Conservation (phyloP, 345 rosid genomes). For the Raphanus raphanistrum region DNA sequence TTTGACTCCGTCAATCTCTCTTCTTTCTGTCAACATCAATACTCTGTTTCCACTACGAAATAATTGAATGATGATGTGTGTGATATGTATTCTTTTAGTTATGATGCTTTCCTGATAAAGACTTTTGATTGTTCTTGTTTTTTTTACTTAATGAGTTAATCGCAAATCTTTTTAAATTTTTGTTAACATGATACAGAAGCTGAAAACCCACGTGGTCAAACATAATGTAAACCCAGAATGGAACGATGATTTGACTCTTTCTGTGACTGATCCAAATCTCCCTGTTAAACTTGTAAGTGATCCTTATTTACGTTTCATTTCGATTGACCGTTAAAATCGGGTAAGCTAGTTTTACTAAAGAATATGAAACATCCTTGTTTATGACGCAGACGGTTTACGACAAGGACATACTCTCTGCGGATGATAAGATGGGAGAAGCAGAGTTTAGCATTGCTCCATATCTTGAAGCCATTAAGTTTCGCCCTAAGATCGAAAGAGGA, state of each 20-base stretch:
- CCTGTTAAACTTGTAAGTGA: slow-evolving; percentile 58
- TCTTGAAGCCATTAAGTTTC: slow-evolving; percentile 52
- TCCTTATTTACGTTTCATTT: neutral
- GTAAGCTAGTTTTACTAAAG: neutral
- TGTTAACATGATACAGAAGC: slow-evolving; percentile 47
- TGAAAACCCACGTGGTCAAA: slow-evolving; percentile 74
- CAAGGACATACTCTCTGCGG: slow-evolving; percentile 57
- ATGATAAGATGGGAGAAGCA: slow-evolving; percentile 90
- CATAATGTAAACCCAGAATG: slow-evolving; percentile 69
- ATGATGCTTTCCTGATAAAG: neutral
- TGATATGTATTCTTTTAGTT: neutral
- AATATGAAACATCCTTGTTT: neutral
- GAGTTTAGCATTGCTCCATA: slow-evolving; percentile 57
- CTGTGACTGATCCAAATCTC: slow-evolving; percentile 57
- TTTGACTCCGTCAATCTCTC: neutral
- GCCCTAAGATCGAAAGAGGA: slow-evolving; percentile 27
- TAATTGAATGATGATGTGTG: neutral
- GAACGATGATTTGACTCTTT: slow-evolving; percentile 80
- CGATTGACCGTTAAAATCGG: neutral
- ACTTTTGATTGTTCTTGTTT: neutral
- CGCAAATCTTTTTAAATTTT: neutral
- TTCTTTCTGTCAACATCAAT: neutral
- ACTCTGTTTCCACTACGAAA: neutral
- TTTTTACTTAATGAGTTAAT: neutral
- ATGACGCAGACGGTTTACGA: slow-evolving; percentile 63